Base-by-base conservation (phyloP, 768 basidiomycete species). In the Boletus bicolor region DNA sequence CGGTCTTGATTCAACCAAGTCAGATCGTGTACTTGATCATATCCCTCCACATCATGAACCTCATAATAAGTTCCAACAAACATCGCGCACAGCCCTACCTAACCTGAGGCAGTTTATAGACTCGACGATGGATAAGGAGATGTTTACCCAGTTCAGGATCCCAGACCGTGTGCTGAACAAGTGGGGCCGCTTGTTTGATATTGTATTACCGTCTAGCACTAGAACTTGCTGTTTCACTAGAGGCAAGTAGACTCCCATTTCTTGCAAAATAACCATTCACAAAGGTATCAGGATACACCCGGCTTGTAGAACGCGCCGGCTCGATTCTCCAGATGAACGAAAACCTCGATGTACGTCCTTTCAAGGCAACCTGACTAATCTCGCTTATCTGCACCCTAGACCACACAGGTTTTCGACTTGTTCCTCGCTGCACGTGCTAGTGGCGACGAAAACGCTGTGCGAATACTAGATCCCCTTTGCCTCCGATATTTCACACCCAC, bases 151-250 rank as follows among this genome's bases (percentile, higher is more conserved):
- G 19, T 72, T 71, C 58, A 68, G 63, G 21, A 75, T 92, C 11
- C 80, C 86, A 3, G 82, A 86, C 50, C 83, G 79, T 51, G 77
- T 89, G 19, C 71, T 93, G 5, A 61, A 68, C 59, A 90, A 86
- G 72, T 91, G 90, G 87, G 89, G 88, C 4, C 76, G 84, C 28
- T 70, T 91, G 26, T 92, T 92, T 63, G 91, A 92, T 59, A 90
- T 93, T 44, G 86, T 90, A 11, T 66, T 79, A 10, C 87, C 88
- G 0, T 83, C 82, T 10, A 73, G 81, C 30, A 70, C 67, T 37
- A 75, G 87, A 44, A 83, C 82, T 1, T 92, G 91, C 60, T 93
- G 91, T 68, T 92, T 93, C 66, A 92, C 90, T 17, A 74, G 90
- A 72, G 88, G 89, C 89, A 60, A 11, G 44, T 11, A 0, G 14